Conservation (phyloP, 768 basidiomycete genomes). For the Lactifluus rugatus region DNA sequence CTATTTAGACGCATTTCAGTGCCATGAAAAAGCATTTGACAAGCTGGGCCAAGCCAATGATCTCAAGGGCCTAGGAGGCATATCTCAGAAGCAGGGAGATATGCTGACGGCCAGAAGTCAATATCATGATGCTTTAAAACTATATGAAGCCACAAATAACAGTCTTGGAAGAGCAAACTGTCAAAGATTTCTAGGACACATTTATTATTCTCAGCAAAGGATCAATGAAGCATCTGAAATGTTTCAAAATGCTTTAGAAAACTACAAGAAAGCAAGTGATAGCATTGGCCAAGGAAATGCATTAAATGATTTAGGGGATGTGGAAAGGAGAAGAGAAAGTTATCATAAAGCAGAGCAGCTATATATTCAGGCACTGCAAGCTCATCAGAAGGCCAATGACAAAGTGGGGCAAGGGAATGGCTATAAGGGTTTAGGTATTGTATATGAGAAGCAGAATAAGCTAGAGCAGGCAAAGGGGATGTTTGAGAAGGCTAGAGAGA, state of each 20-base stretch:
- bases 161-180: constrained; percentile 14
- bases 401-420: constrained; percentile 14
- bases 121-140: neutral
- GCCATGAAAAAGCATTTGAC: constrained; percentile 8
- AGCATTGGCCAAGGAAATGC: constrained; percentile 13
- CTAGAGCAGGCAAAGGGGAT: constrained; percentile 5
- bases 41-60: constrained; percentile 16
- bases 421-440: constrained; percentile 5
- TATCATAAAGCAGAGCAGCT: neutral
- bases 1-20: neutral
- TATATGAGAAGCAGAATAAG: constrained; percentile 8
- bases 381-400: constrained; percentile 8
- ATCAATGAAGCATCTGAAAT: neutral
- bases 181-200: neutral
- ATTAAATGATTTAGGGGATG: constrained; percentile 1
- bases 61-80: constrained; percentile 14
- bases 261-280: neutral
- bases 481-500: constrained; percentile 11
- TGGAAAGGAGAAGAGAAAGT: neutral
- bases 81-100: neutral
- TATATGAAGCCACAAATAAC: neutral
- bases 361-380: neutral
- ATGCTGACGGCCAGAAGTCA: neutral
- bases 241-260: constrained; percentile 10
- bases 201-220: neutral